phyloP scores from a whole-genome alignment of 2,329 filamentous ascomycete genomes.

The Fonsecaea monophora region DNA sequence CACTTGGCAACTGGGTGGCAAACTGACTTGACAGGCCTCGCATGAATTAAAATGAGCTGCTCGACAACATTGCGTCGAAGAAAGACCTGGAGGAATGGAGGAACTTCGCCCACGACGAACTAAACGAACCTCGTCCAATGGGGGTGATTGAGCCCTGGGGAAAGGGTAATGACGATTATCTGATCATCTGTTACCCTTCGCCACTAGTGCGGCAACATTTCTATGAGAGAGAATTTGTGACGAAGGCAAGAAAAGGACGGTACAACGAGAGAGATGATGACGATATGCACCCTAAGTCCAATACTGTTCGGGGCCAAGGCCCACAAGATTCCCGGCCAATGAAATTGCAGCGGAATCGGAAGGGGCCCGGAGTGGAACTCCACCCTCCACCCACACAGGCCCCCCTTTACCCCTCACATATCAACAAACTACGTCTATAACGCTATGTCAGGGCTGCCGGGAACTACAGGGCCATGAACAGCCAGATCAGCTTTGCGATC shows the following conservation, averaged over 20 bases:
- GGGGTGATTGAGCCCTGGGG: background rate
- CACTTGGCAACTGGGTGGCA: background rate
- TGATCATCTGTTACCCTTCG: background rate
- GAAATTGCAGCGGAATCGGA: background rate
- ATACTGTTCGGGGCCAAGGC: background rate
- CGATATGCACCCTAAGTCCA: background rate
- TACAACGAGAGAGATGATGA: background rate
- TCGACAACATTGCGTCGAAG: background rate
- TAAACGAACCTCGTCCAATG: background rate
- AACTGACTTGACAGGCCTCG: background rate
- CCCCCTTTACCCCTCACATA: background rate
- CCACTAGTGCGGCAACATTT: background rate
- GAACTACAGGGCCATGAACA: background rate
- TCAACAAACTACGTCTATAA: background rate
- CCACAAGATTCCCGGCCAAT: background rate
- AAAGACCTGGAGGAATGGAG: background rate
- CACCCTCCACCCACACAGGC: background rate
- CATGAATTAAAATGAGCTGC: background rate
- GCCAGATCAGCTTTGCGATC: background rate
- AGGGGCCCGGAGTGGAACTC: background rate
- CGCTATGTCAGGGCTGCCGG: background rate
- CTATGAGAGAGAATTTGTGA: background rate
- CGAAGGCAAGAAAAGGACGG: background rate
- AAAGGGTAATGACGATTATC: conserved; percentile 2
- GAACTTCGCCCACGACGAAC: background rate